Base-by-base conservation (phyloP, 1,139 yeast species). In the Hyphopichia buzzinii region DNA sequence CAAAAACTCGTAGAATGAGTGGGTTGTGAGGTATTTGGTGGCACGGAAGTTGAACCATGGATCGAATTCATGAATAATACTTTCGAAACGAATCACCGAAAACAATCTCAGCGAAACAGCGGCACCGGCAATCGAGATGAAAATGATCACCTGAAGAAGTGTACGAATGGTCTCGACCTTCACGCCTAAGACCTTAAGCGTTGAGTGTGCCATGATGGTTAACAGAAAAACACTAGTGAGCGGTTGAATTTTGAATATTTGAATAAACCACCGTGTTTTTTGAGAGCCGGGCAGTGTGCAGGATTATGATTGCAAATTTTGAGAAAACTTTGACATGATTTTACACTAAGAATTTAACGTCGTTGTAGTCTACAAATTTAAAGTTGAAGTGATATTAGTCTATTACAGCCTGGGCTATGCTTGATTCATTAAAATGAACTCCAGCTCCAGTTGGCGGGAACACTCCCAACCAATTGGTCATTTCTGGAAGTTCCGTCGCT, bases 21-120 rank as follows among this genome's bases (percentile, higher is more conserved):
- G 81, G 36, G 78, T 69, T 14, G 88, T 95, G 48, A 92, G 74
- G 62, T 89, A 88, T 59, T 86, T 86, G 17, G 98, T 86, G 32
- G 98, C 98, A 50, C 98, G 72, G 68, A 79, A 92, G 62, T 92
- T 92, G 74, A 94, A 94, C 98, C 98, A 92, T 26, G 98, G 97
- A 64, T 94, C 98, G 57, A 92, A 92, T 64, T 94, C 99, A 67
- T 94, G 99, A 62, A 94, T 94, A 55, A 94, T 94, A 41, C 94
- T 81, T 66, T 94, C 99, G 57, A 89, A 94, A 48, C 95, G 72
- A 40, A 86, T 81, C 39, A 84, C 92, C 4, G 92, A 75, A 46
- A 77, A 78, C 57, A 92, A 72, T 55, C 99, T 79, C 40, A 96
- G 84, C 33, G 95, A 81, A 39, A 92, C 75, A 28, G 97, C 96